phyloP scores from a whole-genome alignment of 1,139 yeast genomes.

The Torulaspora pretoriensis region DNA sequence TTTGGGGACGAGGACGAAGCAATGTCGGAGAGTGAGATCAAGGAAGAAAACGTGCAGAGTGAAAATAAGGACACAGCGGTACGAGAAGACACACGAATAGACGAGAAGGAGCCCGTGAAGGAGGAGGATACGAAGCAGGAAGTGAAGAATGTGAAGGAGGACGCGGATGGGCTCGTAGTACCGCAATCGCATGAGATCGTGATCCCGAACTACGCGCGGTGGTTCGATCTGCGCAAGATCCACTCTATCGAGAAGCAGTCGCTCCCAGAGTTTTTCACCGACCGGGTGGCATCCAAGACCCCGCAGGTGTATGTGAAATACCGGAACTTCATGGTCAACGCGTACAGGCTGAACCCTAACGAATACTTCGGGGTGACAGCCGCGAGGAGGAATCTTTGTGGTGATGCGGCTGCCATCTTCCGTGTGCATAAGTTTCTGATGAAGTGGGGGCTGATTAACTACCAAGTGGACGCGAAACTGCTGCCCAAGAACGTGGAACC shows the following conservation, averaged over 20 bases:
- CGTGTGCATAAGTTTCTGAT: conserved; percentile 84
- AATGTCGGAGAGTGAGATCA: conserved; percentile 1
- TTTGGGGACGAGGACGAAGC: conserved; percentile 5
- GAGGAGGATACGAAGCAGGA: conserved; percentile 6
- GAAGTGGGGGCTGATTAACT: conserved; percentile 95
- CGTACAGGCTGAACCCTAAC: conserved; percentile 87
- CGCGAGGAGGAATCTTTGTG: conserved; percentile 88
- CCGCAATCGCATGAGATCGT: conserved; percentile 83
- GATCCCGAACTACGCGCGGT: conserved; percentile 88
- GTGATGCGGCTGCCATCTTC: conserved; percentile 92
- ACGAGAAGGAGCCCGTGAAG: conserved; percentile 2
- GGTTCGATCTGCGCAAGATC: conserved; percentile 77
- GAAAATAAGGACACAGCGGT: conserved; percentile 3
- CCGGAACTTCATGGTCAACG: conserved; percentile 89
- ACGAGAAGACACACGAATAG: conserved; percentile 7
- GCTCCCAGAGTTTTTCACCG: conserved; percentile 84
- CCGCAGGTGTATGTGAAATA: conserved; percentile 83
- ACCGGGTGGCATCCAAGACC: conserved; percentile 74
- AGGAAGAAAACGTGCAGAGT: conserved; percentile 1
- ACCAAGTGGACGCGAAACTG: conserved; percentile 70
- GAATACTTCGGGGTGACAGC: conserved; percentile 93
- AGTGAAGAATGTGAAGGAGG: conserved; percentile 8
- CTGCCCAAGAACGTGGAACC: conserved; percentile 67
- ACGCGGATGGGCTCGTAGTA: conserved; percentile 18
- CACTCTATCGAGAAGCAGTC: conserved; percentile 65